Evolutionary conservation across 371 early-diverging fungal species (phyloP).

Genomic region (Lichtheimia hyalospora): DNA sequence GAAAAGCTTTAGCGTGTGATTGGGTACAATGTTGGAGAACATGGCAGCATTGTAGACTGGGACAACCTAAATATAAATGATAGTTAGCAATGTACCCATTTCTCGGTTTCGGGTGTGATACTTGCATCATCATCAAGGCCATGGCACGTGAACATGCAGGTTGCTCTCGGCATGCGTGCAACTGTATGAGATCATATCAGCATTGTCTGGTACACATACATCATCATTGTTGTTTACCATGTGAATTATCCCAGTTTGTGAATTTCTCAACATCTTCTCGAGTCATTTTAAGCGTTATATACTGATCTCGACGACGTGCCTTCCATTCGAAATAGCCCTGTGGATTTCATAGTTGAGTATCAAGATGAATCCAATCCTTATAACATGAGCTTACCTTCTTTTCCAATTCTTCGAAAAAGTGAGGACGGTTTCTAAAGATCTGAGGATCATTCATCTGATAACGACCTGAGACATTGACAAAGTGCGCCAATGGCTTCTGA

Average conservation of each 20-base stretch:
- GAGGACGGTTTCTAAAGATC: slow-evolving; percentile 26
- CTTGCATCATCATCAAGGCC: slow-evolving; percentile 56
- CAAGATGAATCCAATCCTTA: too few species aligned
- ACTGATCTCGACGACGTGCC: slow-evolving; percentile 32
- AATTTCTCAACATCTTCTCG: slow-evolving; percentile 37
- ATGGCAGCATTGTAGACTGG: slow-evolving; percentile 57
- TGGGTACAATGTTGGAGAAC: slow-evolving; percentile 51
- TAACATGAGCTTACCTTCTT: slow-evolving; percentile 11
- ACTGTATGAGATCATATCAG: slow-evolving; percentile 13
- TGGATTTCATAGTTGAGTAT: not conserved
- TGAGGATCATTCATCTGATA: slow-evolving; percentile 52
- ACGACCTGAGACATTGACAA: slow-evolving; percentile 57
- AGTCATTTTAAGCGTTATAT: slow-evolving; percentile 33
- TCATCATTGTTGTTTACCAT: slow-evolving; percentile 20
- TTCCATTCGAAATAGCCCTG: slow-evolving; percentile 49
- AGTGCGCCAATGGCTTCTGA: slow-evolving; percentile 36
- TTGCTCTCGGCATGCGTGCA: slow-evolving; percentile 53
- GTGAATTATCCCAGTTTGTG: slow-evolving; percentile 38
- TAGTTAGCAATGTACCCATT: not conserved
- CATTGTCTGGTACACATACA: not conserved
- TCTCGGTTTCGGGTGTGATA: not conserved
- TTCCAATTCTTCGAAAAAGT: slow-evolving; percentile 30
- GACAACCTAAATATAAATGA: slow-evolving; percentile 38
- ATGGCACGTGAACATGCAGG: slow-evolving; percentile 59
- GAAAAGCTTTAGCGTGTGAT: slow-evolving; percentile 51